A percentile compares a stretch with the other conserved stretches of the same genome.
Conservation (phyloP, 805 yeast genomes). For the Wickerhamomyces chaumierensis region DNA sequence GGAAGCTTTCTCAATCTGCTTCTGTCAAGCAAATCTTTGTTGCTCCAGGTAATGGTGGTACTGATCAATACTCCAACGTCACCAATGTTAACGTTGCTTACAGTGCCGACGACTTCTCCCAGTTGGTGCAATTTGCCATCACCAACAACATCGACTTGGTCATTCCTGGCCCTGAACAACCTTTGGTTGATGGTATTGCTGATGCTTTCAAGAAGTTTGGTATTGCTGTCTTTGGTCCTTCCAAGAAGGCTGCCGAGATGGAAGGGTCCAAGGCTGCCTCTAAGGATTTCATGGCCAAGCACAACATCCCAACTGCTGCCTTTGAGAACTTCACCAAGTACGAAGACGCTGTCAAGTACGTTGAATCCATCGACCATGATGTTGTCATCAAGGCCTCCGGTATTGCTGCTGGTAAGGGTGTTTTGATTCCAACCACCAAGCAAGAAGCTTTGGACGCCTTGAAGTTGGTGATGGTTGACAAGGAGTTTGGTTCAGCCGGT, state of each 20-base stretch:
- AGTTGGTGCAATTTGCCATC: conserved; percentile 63
- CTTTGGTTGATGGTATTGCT: conserved; percentile 88
- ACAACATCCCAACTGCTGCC: conserved; percentile 88
- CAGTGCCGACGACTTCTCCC: conserved; percentile 53
- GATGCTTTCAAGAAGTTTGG: conserved; percentile 68
- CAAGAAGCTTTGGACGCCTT: conserved; percentile 81
- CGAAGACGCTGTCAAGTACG: conserved; percentile 64
- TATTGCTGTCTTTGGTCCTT: conserved; percentile 96
- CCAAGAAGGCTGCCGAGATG: conserved; percentile 78
- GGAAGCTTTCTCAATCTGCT: conserved; percentile 78
- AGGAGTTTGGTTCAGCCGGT: conserved; percentile 88
- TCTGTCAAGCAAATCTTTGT: conserved; percentile 66
- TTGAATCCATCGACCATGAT: conserved; percentile 52
- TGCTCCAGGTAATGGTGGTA: conserved; percentile 98
- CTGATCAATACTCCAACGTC: conserved; percentile 46
- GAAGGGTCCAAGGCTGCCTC: conserved; percentile 96
- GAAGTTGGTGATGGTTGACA: conserved; percentile 80
- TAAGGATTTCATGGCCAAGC: conserved; percentile 86
- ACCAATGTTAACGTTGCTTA: conserved; percentile 60
- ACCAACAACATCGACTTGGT: conserved; percentile 60
- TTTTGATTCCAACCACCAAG: conserved; percentile 74
- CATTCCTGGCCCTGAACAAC: conserved; percentile 98
- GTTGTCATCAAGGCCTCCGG: conserved; percentile 96
- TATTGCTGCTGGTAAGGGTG: conserved; percentile 98
- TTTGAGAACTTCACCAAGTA: conserved; percentile 74